phyloP scores from a whole-genome alignment of 768 basidiomycete genomes.

The Crassisporium funariophilum region DNA sequence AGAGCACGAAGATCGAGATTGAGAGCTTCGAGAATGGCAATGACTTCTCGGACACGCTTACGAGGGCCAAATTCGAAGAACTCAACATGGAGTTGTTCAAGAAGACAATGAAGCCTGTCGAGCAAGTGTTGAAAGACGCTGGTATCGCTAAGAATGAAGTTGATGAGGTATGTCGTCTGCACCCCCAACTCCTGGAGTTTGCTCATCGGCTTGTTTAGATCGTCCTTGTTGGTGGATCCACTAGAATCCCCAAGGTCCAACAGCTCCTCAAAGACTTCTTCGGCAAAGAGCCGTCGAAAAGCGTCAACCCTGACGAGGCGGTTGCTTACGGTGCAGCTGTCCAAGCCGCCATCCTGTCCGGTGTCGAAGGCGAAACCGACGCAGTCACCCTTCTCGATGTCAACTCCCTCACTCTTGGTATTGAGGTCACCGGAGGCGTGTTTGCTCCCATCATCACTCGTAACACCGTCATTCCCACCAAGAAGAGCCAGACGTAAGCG shows the following conservation, averaged over 20 bases:
- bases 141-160: conserved; percentile 77
- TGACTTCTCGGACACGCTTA: conserved; percentile 79
- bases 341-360: conserved; percentile 66
- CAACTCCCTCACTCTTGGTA: conserved; percentile 55
- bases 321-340: conserved; percentile 76
- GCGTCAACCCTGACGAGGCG: conserved; percentile 75
- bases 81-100: conserved; percentile 82
- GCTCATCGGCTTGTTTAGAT: conserved; percentile 28
- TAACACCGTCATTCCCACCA: conserved; percentile 55
- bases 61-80: conserved; percentile 85
- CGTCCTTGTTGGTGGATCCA: conserved; percentile 62
- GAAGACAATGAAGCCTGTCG: conserved; percentile 84
- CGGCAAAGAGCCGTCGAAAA: conserved; percentile 65
- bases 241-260: conserved; percentile 71
- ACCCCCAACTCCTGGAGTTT: background rate
- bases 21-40: conserved; percentile 72
- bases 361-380: conserved; percentile 54
- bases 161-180: conserved; percentile 49
- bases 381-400: conserved; percentile 58
- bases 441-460: conserved; percentile 57
- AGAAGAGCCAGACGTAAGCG: conserved; percentile 41
- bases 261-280: conserved; percentile 70
- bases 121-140: conserved; percentile 82
- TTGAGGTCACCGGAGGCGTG: conserved; percentile 68
- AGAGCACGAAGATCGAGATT: conserved; percentile 59